Evolutionary conservation across 2,329 filamentous ascomycete species (phyloP).

Genomic region (Penicillium freii): DNA sequence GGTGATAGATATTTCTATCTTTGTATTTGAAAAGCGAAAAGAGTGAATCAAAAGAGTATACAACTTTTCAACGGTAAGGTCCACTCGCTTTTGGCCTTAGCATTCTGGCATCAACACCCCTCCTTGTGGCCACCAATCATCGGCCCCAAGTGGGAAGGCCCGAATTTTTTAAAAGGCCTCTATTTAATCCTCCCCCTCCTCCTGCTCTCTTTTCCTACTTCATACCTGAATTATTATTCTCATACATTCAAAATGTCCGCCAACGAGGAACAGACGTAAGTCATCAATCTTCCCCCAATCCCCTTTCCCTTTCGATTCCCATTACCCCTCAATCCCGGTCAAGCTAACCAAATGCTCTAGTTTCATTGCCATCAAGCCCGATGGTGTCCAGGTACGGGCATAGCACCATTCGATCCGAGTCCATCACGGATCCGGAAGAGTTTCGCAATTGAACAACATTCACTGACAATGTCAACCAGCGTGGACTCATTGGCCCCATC

Average conservation of each 20-base stretch:
- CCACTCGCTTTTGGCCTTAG: neutral
- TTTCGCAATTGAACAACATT: conserved; percentile 13
- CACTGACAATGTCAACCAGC: conserved; percentile 54
- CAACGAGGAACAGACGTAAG: conserved; percentile 78
- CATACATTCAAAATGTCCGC: conserved; percentile 59
- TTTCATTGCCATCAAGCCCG: conserved; percentile 99
- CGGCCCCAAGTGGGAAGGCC: conserved; percentile 6
- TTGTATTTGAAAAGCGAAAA: neutral
- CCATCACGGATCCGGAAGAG: neutral
- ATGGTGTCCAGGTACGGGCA: conserved; percentile 85
- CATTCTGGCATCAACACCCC: conserved; percentile 8
- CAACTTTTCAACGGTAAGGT: neutral
- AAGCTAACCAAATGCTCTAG: conserved; percentile 53
- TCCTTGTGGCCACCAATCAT: conserved; percentile 9
- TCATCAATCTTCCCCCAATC: neutral
- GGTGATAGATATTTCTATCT: too few species aligned
- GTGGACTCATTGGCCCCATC: conserved; percentile 96
- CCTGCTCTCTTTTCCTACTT: conserved; percentile 16
- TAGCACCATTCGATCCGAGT: neutral
- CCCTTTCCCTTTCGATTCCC: conserved; percentile 4
- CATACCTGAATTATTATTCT: conserved; percentile 24
- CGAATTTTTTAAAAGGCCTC: conserved; percentile 46
- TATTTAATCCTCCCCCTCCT: conserved; percentile 25
- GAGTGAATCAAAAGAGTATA: neutral
- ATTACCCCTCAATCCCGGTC: conserved; percentile 21